These are phyloP conservation scores for Brasilioporus rufonigricans DNA, from an alignment of 768 basidiomycete species.

Conservation along the genomic window DNA sequence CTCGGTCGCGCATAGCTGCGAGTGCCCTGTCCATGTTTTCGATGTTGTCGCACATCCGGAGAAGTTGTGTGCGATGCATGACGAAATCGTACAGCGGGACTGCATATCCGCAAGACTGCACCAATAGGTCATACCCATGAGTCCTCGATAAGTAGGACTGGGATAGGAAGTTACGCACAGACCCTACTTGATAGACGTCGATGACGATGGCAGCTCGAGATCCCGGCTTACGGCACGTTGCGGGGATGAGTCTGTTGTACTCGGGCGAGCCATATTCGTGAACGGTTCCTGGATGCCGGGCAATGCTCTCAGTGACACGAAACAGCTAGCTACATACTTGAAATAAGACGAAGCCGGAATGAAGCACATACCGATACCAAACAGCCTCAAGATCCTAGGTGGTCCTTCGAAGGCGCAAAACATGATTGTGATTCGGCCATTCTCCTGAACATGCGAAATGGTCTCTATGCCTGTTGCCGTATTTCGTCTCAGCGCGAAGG, in stretches of 20 bases:
- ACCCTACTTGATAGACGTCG: constrained; percentile 55
- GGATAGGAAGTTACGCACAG: constrained; percentile 30
- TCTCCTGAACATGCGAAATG: constrained; percentile 60
- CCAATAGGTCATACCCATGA: not conserved
- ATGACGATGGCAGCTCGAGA: constrained; percentile 60
- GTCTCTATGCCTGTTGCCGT: constrained; percentile 52
- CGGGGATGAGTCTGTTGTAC: constrained; percentile 52
- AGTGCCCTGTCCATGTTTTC: constrained; percentile 41
- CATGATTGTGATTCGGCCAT: constrained; percentile 60
- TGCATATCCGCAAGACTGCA: constrained; percentile 64
- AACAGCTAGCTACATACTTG: not conserved
- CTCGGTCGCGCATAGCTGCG: constrained; percentile 1
- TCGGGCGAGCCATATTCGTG: constrained; percentile 64
- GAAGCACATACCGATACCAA: constrained; percentile 46
- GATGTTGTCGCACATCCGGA: constrained; percentile 37
- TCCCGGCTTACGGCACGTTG: constrained; percentile 48
- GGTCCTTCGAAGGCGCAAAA: constrained; percentile 63
- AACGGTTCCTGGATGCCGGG: constrained; percentile 43
- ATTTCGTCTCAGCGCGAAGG: not conserved
- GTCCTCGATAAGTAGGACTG: not conserved
- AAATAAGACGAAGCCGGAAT: not conserved
- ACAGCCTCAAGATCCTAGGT: constrained; percentile 56
- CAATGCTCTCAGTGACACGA: not conserved
- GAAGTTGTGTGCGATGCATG: constrained; percentile 52
- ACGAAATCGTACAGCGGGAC: constrained; percentile 63